phyloP scores from a whole-genome alignment of 768 basidiomycete genomes.

The Mycena vulgaris region DNA sequence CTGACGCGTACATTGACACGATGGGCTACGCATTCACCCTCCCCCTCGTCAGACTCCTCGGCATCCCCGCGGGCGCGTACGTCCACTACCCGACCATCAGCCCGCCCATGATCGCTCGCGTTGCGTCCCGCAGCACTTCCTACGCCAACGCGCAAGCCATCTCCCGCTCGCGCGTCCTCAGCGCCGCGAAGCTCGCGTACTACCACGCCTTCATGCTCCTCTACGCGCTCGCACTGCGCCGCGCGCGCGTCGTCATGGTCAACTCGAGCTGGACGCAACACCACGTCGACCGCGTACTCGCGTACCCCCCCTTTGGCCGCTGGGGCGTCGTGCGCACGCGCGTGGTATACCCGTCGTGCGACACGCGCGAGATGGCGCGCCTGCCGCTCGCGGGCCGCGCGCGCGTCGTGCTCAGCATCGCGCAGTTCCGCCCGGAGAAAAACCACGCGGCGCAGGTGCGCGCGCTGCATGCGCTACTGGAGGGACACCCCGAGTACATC shows the following conservation, averaged over 20 bases:
- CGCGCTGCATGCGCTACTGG: conserved; percentile 75
- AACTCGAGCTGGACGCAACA: conserved; percentile 96
- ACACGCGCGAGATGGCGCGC: conserved; percentile 78
- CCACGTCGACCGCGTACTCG: conserved; percentile 84
- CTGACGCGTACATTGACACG: conserved; percentile 95
- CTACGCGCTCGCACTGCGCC: conserved; percentile 82
- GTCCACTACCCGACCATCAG: conserved; percentile 98
- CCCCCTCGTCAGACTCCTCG: conserved; percentile 77
- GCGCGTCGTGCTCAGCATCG: conserved; percentile 85
- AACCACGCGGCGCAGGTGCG: conserved; percentile 87
- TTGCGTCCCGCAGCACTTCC: not conserved
- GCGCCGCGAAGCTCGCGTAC: conserved; percentile 73
- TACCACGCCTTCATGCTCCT: conserved; percentile 90
- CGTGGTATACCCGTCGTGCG: conserved; percentile 94
- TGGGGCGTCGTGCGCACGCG: conserved; percentile 65
- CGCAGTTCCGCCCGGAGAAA: conserved; percentile 98
- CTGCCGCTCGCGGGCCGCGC: conserved; percentile 71
- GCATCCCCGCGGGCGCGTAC: conserved; percentile 89
- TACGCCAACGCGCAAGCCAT: not conserved
- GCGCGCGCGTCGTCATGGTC: conserved; percentile 87
- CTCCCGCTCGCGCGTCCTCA: conserved; percentile 58
- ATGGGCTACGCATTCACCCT: conserved; percentile 99
- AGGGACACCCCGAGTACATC: conserved; percentile 71
- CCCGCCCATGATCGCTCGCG: conserved; percentile 89
- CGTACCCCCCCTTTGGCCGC: conserved; percentile 58